Evolutionary conservation across 768 basidiomycete species (phyloP).

Genomic region (Hemileccinum rubropunctum): DNA sequence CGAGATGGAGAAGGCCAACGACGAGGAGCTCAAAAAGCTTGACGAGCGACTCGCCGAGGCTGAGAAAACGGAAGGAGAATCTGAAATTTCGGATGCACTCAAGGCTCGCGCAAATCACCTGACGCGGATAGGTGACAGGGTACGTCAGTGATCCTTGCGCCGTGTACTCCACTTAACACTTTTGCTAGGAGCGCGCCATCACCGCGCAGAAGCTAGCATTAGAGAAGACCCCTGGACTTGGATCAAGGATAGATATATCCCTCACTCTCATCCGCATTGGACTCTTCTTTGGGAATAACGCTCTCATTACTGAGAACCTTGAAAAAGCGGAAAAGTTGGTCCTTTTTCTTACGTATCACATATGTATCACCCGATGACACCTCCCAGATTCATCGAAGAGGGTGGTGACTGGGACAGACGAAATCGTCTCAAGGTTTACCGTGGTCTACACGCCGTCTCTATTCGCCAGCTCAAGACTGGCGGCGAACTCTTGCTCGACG

Average conservation of each 20-base stretch:
- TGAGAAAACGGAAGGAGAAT: conserved; percentile 87
- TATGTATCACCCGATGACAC: neutral
- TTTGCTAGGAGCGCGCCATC: conserved; percentile 67
- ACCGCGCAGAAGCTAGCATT: conserved; percentile 81
- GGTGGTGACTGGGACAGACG: conserved; percentile 98
- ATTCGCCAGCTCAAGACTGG: conserved; percentile 89
- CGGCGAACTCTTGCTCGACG: conserved; percentile 84
- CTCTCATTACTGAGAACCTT: conserved; percentile 68
- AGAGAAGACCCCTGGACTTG: conserved; percentile 89
- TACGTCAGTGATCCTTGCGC: conserved; percentile 13
- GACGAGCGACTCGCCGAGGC: conserved; percentile 83
- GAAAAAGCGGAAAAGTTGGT: conserved; percentile 78
- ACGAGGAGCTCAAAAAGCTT: conserved; percentile 66
- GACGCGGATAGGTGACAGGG: conserved; percentile 85
- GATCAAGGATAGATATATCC: conserved; percentile 90
- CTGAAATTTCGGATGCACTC: conserved; percentile 87
- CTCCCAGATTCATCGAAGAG: conserved; percentile 76
- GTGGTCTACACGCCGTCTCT: conserved; percentile 78
- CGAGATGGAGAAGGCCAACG: conserved; percentile 52
- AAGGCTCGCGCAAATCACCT: conserved; percentile 82
- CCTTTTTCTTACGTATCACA: neutral
- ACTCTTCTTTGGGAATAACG: conserved; percentile 82
- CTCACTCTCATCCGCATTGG: conserved; percentile 87
- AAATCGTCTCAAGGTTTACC: conserved; percentile 95
- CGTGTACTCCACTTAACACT: neutral